Percentiles rank a stretch among this genome's conserved stretches.
Conservation (phyloP, 2,329 filamentous ascomycete genomes). For the Trichophyton verrucosum region DNA sequence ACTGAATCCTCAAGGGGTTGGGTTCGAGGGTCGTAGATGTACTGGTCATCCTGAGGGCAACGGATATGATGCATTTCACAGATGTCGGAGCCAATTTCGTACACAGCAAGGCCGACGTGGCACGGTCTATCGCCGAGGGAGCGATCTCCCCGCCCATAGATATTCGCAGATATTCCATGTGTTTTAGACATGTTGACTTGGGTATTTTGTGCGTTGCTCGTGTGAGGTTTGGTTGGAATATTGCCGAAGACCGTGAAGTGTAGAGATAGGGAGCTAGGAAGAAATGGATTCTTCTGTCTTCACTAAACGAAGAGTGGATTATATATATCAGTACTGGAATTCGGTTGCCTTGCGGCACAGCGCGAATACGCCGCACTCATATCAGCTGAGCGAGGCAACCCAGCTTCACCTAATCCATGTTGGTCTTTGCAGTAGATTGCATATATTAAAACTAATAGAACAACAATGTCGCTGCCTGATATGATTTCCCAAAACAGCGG, state of each 20-base stretch:
- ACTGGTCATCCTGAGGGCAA: slow-evolving; percentile 12
- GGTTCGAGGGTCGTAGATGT: slow-evolving; percentile 15
- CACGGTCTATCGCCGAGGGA: slow-evolving; percentile 15
- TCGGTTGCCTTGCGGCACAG: not conserved
- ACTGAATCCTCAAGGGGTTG: slow-evolving; percentile 15
- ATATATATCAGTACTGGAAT: not conserved
- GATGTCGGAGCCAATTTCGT: slow-evolving; percentile 12
- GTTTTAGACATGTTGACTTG: not conserved
- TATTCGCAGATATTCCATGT: slow-evolving; percentile 14
- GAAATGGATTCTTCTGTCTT: not conserved
- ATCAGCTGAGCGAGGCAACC: not conserved
- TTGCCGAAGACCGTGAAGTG: not conserved
- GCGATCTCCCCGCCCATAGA: slow-evolving; percentile 17
- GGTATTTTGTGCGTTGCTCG: not conserved
- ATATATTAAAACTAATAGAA: no score
- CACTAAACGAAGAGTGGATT: not conserved
- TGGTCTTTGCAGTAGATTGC: no score
- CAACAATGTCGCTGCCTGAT: no score
- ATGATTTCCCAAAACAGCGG: no score
- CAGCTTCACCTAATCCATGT: no score
- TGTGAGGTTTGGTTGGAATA: not conserved
- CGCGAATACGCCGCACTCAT: not conserved
- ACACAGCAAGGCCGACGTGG: slow-evolving; percentile 15
- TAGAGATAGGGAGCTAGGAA: not conserved
- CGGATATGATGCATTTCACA: slow-evolving; percentile 18